Evolutionary conservation across 2,329 filamentous ascomycete species (phyloP).

Genomic region (Harringtonia lauricola): DNA sequence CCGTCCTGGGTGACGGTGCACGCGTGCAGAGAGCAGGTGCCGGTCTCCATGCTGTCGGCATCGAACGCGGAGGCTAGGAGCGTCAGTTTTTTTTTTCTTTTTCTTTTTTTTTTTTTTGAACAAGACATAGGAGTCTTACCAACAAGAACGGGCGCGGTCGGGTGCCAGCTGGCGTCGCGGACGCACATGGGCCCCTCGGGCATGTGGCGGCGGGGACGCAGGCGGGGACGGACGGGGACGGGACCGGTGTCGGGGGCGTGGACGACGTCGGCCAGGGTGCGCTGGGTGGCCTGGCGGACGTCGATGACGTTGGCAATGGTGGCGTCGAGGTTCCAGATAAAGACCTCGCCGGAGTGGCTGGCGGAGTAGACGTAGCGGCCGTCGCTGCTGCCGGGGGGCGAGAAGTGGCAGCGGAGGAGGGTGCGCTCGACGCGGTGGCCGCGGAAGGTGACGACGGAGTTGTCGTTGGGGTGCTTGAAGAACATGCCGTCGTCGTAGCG

Average conservation of each 20-base stretch:
- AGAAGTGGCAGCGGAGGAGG: constrained; percentile 91
- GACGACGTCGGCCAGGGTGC: background rate
- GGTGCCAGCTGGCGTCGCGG: constrained; percentile 85
- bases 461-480: constrained; percentile 71
- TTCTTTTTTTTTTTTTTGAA: no score
- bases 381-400: constrained; percentile 73
- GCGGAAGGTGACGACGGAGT: constrained; percentile 85
- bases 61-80: constrained; percentile 80
- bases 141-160: constrained; percentile 67
- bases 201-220: background rate
- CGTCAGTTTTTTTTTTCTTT: no score
- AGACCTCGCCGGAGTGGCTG: constrained; percentile 79
- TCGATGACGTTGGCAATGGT: constrained; percentile 70
- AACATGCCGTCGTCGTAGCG: constrained; percentile 54
- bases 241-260: background rate
- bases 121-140: constrained; percentile 28
- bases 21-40: constrained; percentile 61
- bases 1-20: constrained; percentile 61
- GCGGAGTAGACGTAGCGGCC: constrained; percentile 90
- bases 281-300: constrained; percentile 55
- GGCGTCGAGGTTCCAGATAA: constrained; percentile 83
- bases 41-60: constrained; percentile 59
- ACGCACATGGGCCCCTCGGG: constrained; percentile 52
- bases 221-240: background rate
- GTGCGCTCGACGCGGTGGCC: constrained; percentile 85